phyloP scores from a whole-genome alignment of 148 eudicot species.

The Rhododendron molle region DNA sequence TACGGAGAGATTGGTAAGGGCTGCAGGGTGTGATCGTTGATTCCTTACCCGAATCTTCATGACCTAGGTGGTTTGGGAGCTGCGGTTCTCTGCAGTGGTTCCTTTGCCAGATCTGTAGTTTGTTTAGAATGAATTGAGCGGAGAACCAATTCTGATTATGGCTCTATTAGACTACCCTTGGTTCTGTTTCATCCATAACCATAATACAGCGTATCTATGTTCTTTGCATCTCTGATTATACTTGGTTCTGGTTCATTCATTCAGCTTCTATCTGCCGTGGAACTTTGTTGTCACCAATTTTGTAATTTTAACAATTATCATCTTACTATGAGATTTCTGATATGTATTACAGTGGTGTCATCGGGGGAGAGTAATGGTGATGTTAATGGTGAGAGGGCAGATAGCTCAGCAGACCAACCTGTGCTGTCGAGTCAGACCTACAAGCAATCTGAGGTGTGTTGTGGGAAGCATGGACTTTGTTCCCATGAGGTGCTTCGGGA shows the following conservation, averaged over 20 bases:
- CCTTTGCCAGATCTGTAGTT: neutral
- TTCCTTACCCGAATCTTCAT: neutral
- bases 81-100: neutral
- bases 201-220: neutral
- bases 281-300: neutral
- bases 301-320: neutral
- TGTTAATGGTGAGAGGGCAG: slow-evolving; percentile 20
- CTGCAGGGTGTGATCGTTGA: neutral
- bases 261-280: neutral
- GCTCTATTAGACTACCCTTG: neutral
- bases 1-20: neutral
- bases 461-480: slow-evolving; percentile 77
- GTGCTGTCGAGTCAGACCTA: slow-evolving; percentile 23
- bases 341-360: slow-evolving; percentile 27
- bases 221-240: neutral
- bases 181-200: neutral
- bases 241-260: neutral
- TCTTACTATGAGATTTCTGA: slow-evolving; percentile 3
- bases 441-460: slow-evolving; percentile 50
- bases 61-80: neutral
- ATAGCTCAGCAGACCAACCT: slow-evolving; percentile 21
- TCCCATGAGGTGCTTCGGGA: slow-evolving; percentile 83
- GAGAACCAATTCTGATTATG: neutral
- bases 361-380: slow-evolving; percentile 26
- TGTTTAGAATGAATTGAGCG: neutral